These are phyloP conservation scores for Gossypium anomalum DNA, from an alignment of 345 rosid species.

Conservation along the genomic window DNA sequence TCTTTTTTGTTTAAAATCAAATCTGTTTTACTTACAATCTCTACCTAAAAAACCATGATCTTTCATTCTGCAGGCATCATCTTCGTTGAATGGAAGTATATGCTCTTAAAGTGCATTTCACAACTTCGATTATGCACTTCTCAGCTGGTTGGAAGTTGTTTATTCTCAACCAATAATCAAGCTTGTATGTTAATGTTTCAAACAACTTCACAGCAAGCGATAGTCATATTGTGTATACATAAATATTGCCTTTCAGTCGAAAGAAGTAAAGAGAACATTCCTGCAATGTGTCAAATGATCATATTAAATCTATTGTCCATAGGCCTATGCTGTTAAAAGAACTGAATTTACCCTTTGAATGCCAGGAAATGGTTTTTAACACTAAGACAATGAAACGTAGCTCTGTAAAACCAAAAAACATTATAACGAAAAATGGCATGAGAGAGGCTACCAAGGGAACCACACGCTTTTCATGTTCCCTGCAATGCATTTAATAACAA, in stretches of 20 bases:
- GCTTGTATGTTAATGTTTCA: not conserved
- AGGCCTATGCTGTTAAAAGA: not conserved
- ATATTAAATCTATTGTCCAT: not conserved
- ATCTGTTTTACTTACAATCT: not conserved
- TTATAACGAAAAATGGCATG: no score
- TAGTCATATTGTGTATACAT: not conserved
- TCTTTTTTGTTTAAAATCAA: not conserved
- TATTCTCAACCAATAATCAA: not conserved
- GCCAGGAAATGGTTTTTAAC: not conserved
- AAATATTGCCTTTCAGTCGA: not conserved
- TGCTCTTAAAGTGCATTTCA: not conserved
- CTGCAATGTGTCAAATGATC: not conserved
- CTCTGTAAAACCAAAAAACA: not conserved
- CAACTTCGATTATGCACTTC: slow-evolving; percentile 4
- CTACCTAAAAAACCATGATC: not conserved
- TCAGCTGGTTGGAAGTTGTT: not conserved
- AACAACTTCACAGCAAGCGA: not conserved
- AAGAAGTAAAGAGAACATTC: not conserved
- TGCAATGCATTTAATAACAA: no score
- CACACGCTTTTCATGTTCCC: no score
- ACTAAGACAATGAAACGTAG: not conserved
- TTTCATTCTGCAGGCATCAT: slow-evolving; percentile 65
- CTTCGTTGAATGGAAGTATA: slow-evolving; percentile 45
- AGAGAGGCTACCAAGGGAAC: no score
- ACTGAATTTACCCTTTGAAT: not conserved